Evolutionary conservation across 805 yeast genomes (phyloP), one percentile per base, ranked within the genome.

Genomic region (Wickerhamomyces chaumierensis): DNA sequence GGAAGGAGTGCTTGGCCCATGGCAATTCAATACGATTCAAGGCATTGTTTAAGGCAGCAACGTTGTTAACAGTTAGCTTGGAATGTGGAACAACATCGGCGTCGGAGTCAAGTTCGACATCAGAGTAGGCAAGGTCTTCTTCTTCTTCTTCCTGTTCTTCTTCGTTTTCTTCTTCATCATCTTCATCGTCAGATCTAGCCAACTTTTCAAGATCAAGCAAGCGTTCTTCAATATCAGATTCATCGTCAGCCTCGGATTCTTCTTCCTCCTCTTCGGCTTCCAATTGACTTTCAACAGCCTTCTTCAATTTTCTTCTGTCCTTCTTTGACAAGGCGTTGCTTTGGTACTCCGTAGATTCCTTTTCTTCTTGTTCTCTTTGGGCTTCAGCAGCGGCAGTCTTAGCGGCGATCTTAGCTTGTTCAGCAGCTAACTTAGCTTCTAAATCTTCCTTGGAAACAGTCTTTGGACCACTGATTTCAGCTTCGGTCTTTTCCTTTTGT

Each of bases 81-180:
- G 92, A 86, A 61, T 81, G 77, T 36, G 97, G 96, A 29, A 90
- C 87, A 34, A 88, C 75, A 58, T 92, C 98, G 15, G 95, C 95
- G 56, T 88, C 96, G 2, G 92, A 84, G 53, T 87, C 96, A 33
- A 85, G 63, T 53, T 90, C 96, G 19, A 81, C 96, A 39, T 87
- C 96, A 1, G 95, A 83, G 38, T 86, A 71, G 17, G 95, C 82
- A 34, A 88, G 71, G 49, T 87, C 96, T 47, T 81, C 88, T 40
- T 75, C 85, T 7, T 78, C 90, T 33, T 73, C 82, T 14, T 68
- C 77, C 9, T 64, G 74, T 1, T 67, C 75, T 5, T 70, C 75
- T 11, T 68, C 76, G 3, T 66, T 73, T 2, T 58, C 68, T 2
- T 61, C 70, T 5, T 58, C 61, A 43, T 60, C 48, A 35, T 64